Evolutionary conservation across 1,139 yeast species (phyloP), one percentile per base, ranked within the genome.

Genomic region (Hemisphaericaspora lyxosophila): DNA sequence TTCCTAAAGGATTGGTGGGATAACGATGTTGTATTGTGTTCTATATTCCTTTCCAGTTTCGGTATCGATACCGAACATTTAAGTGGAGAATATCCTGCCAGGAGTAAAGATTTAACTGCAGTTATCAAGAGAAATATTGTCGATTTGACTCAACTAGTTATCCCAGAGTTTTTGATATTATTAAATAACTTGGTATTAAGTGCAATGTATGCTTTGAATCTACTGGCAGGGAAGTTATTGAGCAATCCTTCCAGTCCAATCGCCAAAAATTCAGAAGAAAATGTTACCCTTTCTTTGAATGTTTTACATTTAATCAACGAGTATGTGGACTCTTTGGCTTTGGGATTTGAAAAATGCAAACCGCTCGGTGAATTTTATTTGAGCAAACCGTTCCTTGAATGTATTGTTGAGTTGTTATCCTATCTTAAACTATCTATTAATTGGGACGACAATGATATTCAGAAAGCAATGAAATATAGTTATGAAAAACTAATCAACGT

Each of bases 1-100:
- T 63, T 64, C 27, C 52, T 79, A 26, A 59, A 63, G 35, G 54
- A 60, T 33, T 69, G 75, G 70, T 77, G 83, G 80, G 47, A 54
- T 19, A 67, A 69, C 42, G 71, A 67, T 34, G 59, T 53, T 15
- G 51, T 70, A 1, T 39, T 69, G 3, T 51, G 62, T 16, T 43
- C 59, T 5, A 49, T 76, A 3, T 67, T 69, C 43, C 45, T 64
- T 19, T 66, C 75, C 5, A 59, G 69, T 3, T 73, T 76, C 54
- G 78, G 73, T 2, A 45, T 63, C 7, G 67, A 67, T 36, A 28
- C 46, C 1, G 42, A 35, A 16, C 43, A 16, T 6, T 18, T 19
- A 15, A 36, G 16, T 14, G 18, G 12, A 6, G 15, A 33, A 7
- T 22, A 38, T 8, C 29, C 34, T 4, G 22, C 12, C 13, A 24